A percentile compares a stretch with the other conserved stretches of the same genome.
Conservation (phyloP, 2,329 filamentous ascomycete genomes). For the Monosporascus sp. region DNA sequence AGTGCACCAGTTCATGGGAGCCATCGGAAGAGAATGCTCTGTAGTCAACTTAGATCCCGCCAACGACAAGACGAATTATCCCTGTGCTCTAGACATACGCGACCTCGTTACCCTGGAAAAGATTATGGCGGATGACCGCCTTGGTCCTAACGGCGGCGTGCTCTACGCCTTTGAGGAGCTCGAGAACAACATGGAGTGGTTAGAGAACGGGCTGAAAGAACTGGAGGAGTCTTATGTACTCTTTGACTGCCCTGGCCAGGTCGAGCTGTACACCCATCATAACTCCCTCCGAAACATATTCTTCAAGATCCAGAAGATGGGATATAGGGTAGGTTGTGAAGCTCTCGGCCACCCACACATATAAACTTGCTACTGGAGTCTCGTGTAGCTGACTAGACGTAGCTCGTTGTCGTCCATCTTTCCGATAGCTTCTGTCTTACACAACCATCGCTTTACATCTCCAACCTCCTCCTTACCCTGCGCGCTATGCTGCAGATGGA, state of each 20-base stretch:
- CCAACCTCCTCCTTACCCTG: conserved; percentile 85
- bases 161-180: conserved; percentile 93
- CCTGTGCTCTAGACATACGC: conserved; percentile 85
- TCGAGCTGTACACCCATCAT: conserved; percentile 96
- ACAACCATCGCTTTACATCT: conserved; percentile 89
- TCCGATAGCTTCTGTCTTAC: conserved; percentile 93
- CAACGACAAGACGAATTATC: conserved; percentile 88
- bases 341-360: not conserved
- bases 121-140: conserved; percentile 84
- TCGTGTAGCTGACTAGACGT: conserved; percentile 23
- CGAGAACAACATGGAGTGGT: conserved; percentile 90
- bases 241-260: conserved; percentile 95
- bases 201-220: conserved; percentile 74
- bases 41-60: conserved; percentile 96
- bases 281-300: conserved; percentile 88
- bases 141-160: conserved; percentile 90
- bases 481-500: conserved; percentile 98
- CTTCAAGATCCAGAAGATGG: conserved; percentile 81
- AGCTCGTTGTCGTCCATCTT: conserved; percentile 91
- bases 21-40: conserved; percentile 90
- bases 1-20: conserved; percentile 96
- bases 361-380: not conserved
- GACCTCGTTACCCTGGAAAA: conserved; percentile 86
- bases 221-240: conserved; percentile 87
- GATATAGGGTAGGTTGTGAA: conserved; percentile 69